Base-by-base conservation (phyloP, 2,329 filamentous ascomycete species). In the Podosphaera leucotricha region DNA sequence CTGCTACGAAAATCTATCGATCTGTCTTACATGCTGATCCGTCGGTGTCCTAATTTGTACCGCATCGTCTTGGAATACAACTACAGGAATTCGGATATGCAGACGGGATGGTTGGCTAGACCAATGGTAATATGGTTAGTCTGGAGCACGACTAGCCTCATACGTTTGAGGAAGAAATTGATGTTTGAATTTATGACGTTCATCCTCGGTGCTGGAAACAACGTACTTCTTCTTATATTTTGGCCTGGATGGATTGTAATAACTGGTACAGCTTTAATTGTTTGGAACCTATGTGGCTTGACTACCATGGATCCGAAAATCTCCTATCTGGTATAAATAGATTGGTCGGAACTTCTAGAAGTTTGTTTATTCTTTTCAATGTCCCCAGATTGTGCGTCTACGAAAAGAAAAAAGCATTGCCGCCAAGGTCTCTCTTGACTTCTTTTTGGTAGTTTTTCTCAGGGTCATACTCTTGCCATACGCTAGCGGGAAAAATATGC, bases 381-480 rank as follows among this genome's bases (percentile, higher is more conserved):
- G 22, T 11, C 11, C 24, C 24, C 1, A 41, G 1, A 19, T 16
- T 30, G 2, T 41, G 11, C 10, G 10, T 28, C 46, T 22, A 69
- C 36, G 72, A 70, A 59, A 85, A 87, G 67, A 98, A 98, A 60
- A 94, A 94, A 0, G 82, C 75, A 61, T 98, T 98, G 11, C 90
- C 90, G 45, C 84, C 77, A 11, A 72, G 71, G 62, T 98, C 90
- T 55, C 84, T 80, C 53, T 82, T 72, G 35, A 86, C 72, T 52
- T 82, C 75, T 50, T 67, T 70, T 55, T 74, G 71, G 63, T 92
- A 92, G 54, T 94, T 81, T 60, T 80, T 82, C 48, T 83, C 82
- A 0, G 85, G 80, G 52, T 93, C 86, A 59, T 92, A 98, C 49
- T 92, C 81, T 54, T 86, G 83, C 90, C 90, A 98, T 40, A 87